Conservation (phyloP, 2,329 filamentous ascomycete genomes). For the Monosporascus sp. region DNA sequence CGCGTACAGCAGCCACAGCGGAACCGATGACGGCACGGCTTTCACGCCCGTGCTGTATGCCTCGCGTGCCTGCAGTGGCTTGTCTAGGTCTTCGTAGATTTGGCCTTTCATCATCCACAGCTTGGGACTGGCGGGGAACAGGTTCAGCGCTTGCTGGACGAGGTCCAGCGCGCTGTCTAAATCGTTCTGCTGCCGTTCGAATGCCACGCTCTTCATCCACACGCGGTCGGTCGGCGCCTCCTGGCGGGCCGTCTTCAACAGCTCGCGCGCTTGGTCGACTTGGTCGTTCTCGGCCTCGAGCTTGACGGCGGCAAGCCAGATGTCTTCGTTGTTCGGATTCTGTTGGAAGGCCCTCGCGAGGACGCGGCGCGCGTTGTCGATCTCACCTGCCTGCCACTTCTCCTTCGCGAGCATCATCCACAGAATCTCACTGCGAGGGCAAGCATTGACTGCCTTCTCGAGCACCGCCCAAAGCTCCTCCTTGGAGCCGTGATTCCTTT, state of each 20-base stretch:
- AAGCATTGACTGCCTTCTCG: constrained; percentile 90
- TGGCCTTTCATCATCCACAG: constrained; percentile 99
- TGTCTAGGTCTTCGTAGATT: constrained; percentile 82
- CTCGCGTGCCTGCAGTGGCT: constrained; percentile 79
- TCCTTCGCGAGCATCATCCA: constrained; percentile 97
- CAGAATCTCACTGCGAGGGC: constrained; percentile 82
- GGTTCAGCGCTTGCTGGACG: constrained; percentile 77
- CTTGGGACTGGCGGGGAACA: constrained; percentile 82
- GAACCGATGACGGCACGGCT: constrained; percentile 75
- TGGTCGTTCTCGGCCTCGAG: constrained; percentile 88
- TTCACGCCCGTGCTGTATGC: constrained; percentile 86
- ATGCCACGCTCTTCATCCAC: constrained; percentile 93
- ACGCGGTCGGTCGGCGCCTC: constrained; percentile 93
- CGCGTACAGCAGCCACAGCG: constrained; percentile 85
- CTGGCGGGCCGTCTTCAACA: constrained; percentile 76
- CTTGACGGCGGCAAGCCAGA: constrained; percentile 95
- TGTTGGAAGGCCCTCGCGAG: constrained; percentile 88
- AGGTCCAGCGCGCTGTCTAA: constrained; percentile 79
- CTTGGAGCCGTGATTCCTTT: constrained; percentile 81
- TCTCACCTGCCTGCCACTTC: constrained; percentile 83
- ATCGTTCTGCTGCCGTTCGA: constrained; percentile 81
- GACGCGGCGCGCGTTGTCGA: constrained; percentile 80
- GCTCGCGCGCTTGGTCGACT: constrained; percentile 72
- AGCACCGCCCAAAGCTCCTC: constrained; percentile 80
- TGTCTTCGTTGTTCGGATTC: constrained; percentile 95